phyloP scores from a whole-genome alignment of 495 filamentous ascomycete species.

The Tuber magnatum region DNA sequence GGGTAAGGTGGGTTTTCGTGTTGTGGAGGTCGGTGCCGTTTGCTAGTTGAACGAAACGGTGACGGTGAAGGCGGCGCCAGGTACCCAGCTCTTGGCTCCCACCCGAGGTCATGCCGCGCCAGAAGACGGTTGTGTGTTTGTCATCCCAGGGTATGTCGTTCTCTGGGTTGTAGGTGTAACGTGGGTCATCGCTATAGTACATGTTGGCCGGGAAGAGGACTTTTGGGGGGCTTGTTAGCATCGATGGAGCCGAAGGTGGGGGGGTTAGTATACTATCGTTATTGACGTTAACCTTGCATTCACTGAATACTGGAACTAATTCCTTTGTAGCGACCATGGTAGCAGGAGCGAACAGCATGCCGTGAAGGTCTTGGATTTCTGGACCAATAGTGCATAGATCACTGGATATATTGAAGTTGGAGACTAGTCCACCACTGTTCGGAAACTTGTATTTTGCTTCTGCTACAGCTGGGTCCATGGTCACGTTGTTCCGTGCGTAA shows the following conservation, averaged over 20 bases:
- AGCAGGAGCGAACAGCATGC: constrained; percentile 62
- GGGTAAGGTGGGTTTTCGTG: constrained; percentile 36
- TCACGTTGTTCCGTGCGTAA: constrained; percentile 48
- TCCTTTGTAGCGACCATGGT: constrained; percentile 50
- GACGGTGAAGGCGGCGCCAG: constrained; percentile 64
- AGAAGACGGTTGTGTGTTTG: constrained; percentile 54
- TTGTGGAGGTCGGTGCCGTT: constrained; percentile 55
- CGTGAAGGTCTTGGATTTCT: constrained; percentile 55
- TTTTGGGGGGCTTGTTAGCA: not conserved
- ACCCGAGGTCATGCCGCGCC: constrained; percentile 65
- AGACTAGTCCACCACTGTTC: constrained; percentile 50
- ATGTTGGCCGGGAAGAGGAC: constrained; percentile 68
- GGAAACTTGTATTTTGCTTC: constrained; percentile 25
- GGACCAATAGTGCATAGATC: constrained; percentile 59
- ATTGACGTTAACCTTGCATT: constrained; percentile 68
- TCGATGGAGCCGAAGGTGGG: not conserved
- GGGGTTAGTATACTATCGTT: constrained; percentile 53
- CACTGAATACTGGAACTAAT: constrained; percentile 66
- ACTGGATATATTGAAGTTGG: constrained; percentile 58
- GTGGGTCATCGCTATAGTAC: constrained; percentile 63
- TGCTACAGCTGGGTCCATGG: constrained; percentile 43
- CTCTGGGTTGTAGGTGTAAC: constrained; percentile 56
- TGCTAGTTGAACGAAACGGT: constrained; percentile 63
- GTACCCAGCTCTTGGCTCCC: constrained; percentile 57
- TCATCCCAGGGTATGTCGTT: constrained; percentile 50